These are phyloP conservation scores for Epichloe uncinata DNA, from an alignment of 2,329 filamentous ascomycete species.

Conservation along the genomic window DNA sequence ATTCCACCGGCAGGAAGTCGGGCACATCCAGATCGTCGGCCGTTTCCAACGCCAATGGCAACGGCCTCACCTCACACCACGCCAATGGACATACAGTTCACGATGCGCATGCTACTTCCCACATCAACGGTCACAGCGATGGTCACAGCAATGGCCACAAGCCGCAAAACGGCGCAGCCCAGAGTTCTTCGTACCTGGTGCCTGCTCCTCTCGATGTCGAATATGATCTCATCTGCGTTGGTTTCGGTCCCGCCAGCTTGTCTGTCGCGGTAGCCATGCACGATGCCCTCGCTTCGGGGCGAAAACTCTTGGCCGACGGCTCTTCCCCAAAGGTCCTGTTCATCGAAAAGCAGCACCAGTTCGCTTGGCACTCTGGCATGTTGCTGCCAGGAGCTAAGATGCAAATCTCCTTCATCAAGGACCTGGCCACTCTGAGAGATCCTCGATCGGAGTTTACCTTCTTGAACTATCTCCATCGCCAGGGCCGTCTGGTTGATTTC, in stretches of 20 bases:
- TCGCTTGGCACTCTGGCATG: conserved; percentile 94
- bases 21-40: not conserved
- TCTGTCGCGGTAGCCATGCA: conserved; percentile 81
- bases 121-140: conserved; percentile 9
- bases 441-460: conserved; percentile 89
- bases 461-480: conserved; percentile 79
- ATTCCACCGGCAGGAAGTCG: conserved; percentile 6
- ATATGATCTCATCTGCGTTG: conserved; percentile 79
- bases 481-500: conserved; percentile 75
- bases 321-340: conserved; percentile 63
- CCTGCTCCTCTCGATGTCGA: conserved; percentile 47
- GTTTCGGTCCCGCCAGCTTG: conserved; percentile 84
- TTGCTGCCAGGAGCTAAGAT: conserved; percentile 84
- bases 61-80: not conserved
- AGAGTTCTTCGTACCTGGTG: conserved; percentile 23
- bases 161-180: conserved; percentile 12
- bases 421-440: conserved; percentile 78
- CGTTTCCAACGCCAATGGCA: conserved; percentile 10
- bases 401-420: conserved; percentile 97
- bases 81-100: not conserved
- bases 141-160: conserved; percentile 1
- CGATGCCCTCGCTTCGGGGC: conserved; percentile 51
- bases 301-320: conserved; percentile 25
- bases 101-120: conserved; percentile 6
- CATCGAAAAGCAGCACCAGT: conserved; percentile 69